Percentiles rank a stretch among this genome's conserved stretches.
Evolutionary conservation across 108 stramenopile genomes (phyloP).

Genomic region (Nitzschia inconspicua): DNA sequence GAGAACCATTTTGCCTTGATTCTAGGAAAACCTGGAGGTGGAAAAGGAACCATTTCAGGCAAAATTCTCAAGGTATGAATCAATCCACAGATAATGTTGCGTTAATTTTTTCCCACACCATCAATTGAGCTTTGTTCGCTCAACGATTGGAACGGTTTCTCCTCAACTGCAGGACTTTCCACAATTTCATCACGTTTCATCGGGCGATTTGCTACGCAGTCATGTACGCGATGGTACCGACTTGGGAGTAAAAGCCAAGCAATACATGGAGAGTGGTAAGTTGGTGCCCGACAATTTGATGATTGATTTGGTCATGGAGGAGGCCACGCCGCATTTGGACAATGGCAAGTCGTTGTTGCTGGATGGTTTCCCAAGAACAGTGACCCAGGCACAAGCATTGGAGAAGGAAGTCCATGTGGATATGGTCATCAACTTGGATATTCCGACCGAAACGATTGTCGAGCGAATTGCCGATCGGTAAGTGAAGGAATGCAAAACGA

Average conservation of each 20-base stretch:
- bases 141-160: background rate
- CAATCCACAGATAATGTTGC: no score
- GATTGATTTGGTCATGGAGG: constrained; percentile 84
- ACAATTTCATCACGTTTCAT: constrained; percentile 88
- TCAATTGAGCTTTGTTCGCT: no score
- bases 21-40: constrained; percentile 93
- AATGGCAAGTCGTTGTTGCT: constrained; percentile 74
- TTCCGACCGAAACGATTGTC: constrained; percentile 94
- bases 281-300: constrained; percentile 93
- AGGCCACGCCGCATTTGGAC: constrained; percentile 57
- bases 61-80: constrained; percentile 86
- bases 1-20: constrained; percentile 62
- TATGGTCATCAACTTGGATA: constrained; percentile 90
- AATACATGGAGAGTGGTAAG: constrained; percentile 81
- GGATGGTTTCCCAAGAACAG: constrained; percentile 95
- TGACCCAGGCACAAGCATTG: constrained; percentile 91
- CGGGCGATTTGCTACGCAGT: constrained; percentile 93
- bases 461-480: constrained; percentile 86
- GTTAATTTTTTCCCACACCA: no score
- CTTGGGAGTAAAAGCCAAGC: constrained; percentile 86
- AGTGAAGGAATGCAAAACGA: no score
- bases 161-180: constrained; percentile 59
- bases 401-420: constrained; percentile 83
- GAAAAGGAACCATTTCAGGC: constrained; percentile 95
- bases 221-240: constrained; percentile 79